A percentile compares a stretch with the other conserved stretches of the same genome.
Evolutionary conservation across 805 yeast genomes (phyloP).

Genomic region (Tetrapisispora fleetii): DNA sequence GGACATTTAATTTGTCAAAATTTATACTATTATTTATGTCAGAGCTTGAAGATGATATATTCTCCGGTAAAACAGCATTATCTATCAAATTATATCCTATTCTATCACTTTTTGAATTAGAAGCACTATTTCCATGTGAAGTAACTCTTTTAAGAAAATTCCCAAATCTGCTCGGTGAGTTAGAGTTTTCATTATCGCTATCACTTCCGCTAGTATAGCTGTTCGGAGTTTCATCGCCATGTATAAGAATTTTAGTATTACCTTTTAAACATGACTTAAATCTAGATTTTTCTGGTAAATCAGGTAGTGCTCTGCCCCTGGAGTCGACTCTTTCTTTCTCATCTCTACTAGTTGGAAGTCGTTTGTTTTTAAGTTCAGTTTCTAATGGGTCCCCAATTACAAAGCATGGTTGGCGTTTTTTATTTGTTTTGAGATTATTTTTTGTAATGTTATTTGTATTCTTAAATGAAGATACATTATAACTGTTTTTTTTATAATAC

Average conservation of each 20-base stretch:
- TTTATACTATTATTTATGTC: not conserved
- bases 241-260: not conserved
- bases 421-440: not conserved
- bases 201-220: not conserved
- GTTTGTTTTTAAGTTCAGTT: not conserved
- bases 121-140: slow-evolving; percentile 12
- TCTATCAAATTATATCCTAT: not conserved
- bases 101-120: not conserved
- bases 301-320: slow-evolving; percentile 40
- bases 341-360: not conserved
- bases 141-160: slow-evolving; percentile 27
- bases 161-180: slow-evolving; percentile 23
- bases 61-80: not conserved
- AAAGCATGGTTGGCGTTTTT: not conserved
- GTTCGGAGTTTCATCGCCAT: not conserved
- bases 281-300: slow-evolving; percentile 39
- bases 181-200: not conserved
- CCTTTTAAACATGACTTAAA: slow-evolving; percentile 40
- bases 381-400: not conserved
- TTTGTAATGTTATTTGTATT: not conserved
- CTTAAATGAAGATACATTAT: not conserved
- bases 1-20: slow-evolving; percentile 14
- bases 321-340: slow-evolving; percentile 14
- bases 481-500: slow-evolving; percentile 25
- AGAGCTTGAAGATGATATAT: not conserved